phyloP scores from a whole-genome alignment of 495 filamentous ascomycete species.

The Annulohypoxylon stygium region DNA sequence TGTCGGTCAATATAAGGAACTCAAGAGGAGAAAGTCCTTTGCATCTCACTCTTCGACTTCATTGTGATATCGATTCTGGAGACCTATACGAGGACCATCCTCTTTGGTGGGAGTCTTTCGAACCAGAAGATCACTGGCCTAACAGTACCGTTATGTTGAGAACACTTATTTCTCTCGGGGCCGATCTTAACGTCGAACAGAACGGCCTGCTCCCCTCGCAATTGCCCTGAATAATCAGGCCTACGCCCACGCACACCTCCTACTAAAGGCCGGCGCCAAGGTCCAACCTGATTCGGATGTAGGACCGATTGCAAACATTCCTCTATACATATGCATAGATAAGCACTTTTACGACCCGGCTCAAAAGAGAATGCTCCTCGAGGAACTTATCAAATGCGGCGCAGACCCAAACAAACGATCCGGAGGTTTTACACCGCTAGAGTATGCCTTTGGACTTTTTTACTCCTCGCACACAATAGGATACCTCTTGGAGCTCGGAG shows the following conservation, averaged over 20 bases:
- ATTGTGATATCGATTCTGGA: too few relatives aligned
- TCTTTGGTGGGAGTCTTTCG: neutral
- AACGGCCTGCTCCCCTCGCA: neutral
- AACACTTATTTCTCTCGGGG: conserved; percentile 16
- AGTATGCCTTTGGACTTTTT: neutral
- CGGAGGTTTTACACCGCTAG: neutral
- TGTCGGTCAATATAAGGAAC: conserved; percentile 1
- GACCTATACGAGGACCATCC: too few relatives aligned
- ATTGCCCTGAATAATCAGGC: neutral
- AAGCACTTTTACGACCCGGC: neutral
- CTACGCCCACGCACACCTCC: neutral
- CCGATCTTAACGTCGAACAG: neutral
- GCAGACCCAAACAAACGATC: conserved; percentile 8
- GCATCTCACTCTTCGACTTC: too few relatives aligned
- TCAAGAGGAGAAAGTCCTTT: neutral
- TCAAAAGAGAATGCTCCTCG: neutral
- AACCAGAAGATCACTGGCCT: neutral
- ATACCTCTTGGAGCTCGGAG: neutral
- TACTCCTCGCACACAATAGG: neutral
- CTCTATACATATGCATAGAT: too few relatives aligned
- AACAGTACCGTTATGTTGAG: neutral
- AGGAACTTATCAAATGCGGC: conserved; percentile 4
- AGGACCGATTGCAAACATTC: too few relatives aligned
- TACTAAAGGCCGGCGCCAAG: conserved; percentile 23
- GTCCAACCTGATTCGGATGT: neutral